These are phyloP conservation scores for Globisporangium irregulare DNA, from an alignment of 352 stramenopile species.

Conservation along the genomic window DNA sequence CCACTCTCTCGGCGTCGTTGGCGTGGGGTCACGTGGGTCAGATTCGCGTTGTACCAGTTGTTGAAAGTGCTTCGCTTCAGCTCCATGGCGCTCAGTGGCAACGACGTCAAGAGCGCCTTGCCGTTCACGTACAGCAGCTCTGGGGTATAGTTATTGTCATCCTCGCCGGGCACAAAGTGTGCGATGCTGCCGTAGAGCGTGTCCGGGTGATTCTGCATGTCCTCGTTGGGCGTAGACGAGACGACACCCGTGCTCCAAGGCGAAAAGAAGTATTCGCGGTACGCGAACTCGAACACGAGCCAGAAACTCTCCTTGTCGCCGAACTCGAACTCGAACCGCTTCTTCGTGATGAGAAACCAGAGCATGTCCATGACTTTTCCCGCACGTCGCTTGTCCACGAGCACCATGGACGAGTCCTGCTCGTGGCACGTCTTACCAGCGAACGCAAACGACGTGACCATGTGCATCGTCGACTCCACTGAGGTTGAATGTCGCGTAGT, in stretches of 20 bases:
- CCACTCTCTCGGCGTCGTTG: conserved; percentile 24
- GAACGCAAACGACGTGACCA: conserved; percentile 44
- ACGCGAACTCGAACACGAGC: conserved; percentile 52
- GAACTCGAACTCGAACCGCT: conserved; percentile 39
- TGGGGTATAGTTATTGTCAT: not conserved
- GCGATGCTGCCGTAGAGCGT: conserved; percentile 57
- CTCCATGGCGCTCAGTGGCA: conserved; percentile 21
- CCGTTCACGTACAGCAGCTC: conserved; percentile 17
- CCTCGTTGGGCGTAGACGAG: conserved; percentile 40
- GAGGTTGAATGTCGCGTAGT: conserved; percentile 48
- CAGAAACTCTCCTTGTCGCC: conserved; percentile 72
- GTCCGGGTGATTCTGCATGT: conserved; percentile 42
- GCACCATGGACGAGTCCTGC: conserved; percentile 60
- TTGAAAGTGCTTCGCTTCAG: conserved; percentile 28
- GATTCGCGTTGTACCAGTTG: conserved; percentile 42
- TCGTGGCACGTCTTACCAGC: conserved; percentile 47
- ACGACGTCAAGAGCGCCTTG: conserved; percentile 35
- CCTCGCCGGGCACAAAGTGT: conserved; percentile 42
- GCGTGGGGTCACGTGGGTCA: conserved; percentile 50
- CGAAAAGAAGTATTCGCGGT: conserved; percentile 52
- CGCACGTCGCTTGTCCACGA: conserved; percentile 36
- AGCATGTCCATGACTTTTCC: conserved; percentile 43
- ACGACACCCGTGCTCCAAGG: conserved; percentile 48
- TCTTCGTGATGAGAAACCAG: conserved; percentile 36
- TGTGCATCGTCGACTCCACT: conserved; percentile 29